A percentile compares a stretch with the other conserved stretches of the same genome.
phyloP scores from a whole-genome alignment of 106 monocot genomes.

The Ottelia alismoides region DNA sequence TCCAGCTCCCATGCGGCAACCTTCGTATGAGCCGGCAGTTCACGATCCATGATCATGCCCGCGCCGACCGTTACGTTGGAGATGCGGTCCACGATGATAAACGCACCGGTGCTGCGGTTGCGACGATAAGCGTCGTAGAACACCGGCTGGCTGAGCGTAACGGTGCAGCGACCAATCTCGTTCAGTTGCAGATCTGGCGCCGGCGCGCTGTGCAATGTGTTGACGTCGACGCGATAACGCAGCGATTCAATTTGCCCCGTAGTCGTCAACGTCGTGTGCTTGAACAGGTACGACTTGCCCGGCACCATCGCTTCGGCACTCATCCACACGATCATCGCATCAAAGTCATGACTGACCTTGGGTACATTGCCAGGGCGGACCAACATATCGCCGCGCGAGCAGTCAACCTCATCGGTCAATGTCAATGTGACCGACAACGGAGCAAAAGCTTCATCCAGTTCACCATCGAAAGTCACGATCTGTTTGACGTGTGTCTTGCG shows the following conservation, averaged over 20 bases:
- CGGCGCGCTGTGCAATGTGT: no score
- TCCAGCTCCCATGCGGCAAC: no score
- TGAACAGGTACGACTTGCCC: not conserved
- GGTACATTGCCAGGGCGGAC: not conserved
- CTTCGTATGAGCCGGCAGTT: no score
- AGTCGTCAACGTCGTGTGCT: not conserved
- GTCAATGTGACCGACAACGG: not conserved
- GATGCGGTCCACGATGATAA: not conserved
- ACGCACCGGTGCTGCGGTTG: not conserved
- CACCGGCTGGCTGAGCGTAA: not conserved
- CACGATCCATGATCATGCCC: no score
- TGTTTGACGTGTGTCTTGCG: not conserved
- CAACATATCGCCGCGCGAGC: not conserved
- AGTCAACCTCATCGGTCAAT: not conserved
- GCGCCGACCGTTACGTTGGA: no score
- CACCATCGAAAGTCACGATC: not conserved
- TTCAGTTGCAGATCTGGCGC: no score
- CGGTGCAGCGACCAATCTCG: no score
- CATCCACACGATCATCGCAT: not conserved
- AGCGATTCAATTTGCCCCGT: no score
- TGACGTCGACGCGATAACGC: no score
- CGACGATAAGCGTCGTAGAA: not conserved
- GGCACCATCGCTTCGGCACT: not conserved
- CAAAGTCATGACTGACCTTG: not conserved
- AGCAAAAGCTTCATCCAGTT: not conserved